phyloP scores from a whole-genome alignment of 352 stramenopile genomes.

The Plasmopara muralis region DNA sequence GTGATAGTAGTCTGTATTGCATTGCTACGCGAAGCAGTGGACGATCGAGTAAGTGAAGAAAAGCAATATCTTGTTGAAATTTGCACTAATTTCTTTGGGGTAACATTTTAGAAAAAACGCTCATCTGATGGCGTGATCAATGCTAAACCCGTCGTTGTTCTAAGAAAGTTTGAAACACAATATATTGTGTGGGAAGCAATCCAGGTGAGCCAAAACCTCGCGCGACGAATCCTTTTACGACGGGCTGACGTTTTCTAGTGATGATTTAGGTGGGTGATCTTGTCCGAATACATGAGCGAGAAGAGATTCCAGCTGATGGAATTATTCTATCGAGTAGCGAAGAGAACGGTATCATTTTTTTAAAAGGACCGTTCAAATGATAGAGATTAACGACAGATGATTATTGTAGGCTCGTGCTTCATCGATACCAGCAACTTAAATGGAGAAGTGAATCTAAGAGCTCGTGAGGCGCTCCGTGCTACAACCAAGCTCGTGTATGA shows the following conservation, averaged over 20 bases:
- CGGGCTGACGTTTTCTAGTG: not conserved
- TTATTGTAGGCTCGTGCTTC: constrained; percentile 48
- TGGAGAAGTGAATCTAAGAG: constrained; percentile 74
- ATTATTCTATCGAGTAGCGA: constrained; percentile 85
- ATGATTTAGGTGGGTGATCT: constrained; percentile 73
- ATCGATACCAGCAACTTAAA: constrained; percentile 83
- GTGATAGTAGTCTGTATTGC: constrained; percentile 79
- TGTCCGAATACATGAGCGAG: constrained; percentile 73
- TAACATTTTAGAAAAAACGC: constrained; percentile 33
- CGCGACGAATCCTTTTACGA: not conserved
- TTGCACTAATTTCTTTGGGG: too few relatives aligned
- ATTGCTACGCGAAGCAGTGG: constrained; percentile 67
- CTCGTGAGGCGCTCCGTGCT: constrained; percentile 37
- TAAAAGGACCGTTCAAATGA: not conserved
- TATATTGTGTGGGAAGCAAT: constrained; percentile 68
- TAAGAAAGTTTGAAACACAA: constrained; percentile 57
- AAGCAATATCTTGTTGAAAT: not conserved
- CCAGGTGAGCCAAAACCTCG: constrained; percentile 27
- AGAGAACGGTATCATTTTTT: constrained; percentile 40
- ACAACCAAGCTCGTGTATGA: constrained; percentile 38
- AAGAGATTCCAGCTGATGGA: constrained; percentile 88
- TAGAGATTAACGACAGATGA: not conserved
- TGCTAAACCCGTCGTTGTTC: constrained; percentile 39
- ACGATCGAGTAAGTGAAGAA: constrained; percentile 54
- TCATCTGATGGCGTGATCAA: constrained; percentile 58